These are phyloP conservation scores for Prunus salicina DNA, from an alignment of 306 rosid species.

Conservation along the genomic window DNA sequence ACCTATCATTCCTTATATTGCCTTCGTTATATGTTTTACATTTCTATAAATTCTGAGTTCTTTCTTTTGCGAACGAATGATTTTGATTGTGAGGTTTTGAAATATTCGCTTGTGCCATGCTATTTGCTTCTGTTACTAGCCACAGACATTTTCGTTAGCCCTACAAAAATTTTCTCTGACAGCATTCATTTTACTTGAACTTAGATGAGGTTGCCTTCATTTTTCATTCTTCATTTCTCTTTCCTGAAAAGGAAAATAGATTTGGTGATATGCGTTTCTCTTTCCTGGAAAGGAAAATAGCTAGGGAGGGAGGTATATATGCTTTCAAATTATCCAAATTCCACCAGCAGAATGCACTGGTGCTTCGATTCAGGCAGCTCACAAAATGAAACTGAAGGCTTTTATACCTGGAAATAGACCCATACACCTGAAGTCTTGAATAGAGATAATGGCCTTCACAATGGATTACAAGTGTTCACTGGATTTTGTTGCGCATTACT, in stretches of 20 bases:
- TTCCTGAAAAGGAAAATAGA: no score
- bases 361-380: constrained; percentile 4
- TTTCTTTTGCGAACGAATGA: constrained; percentile 2
- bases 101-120: background rate
- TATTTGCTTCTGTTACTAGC: background rate
- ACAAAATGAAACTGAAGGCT: background rate
- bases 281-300: background rate
- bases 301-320: background rate
- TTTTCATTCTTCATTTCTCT: background rate
- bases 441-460: background rate
- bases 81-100: constrained; percentile 16
- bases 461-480: background rate
- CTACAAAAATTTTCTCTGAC: background rate
- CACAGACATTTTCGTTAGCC: background rate
- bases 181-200: background rate
- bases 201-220: background rate
- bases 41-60: background rate
- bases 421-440: background rate
- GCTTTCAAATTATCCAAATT: background rate
- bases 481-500: background rate
- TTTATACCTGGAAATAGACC: background rate
- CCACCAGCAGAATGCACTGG: background rate
- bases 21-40: background rate
- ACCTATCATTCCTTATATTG: constrained; percentile 9
- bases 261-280: background rate